A percentile compares a stretch with the other conserved stretches of the same genome.
Conservation (phyloP, 352 stramenopile species). For the Pythium monospermum region DNA sequence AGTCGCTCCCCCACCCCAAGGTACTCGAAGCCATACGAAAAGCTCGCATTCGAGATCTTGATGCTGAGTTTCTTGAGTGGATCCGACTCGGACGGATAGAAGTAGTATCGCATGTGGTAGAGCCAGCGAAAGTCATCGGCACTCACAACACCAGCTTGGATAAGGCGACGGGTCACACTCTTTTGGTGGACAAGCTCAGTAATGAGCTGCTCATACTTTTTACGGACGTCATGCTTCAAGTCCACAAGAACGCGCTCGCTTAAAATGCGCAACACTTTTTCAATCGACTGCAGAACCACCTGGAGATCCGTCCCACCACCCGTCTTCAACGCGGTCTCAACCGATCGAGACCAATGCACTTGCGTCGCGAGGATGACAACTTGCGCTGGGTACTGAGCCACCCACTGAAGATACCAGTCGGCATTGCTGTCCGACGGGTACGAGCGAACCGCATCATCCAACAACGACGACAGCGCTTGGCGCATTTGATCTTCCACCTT, state of each 20-base stretch:
- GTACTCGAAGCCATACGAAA: slow-evolving; percentile 99
- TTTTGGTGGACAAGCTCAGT: slow-evolving; percentile 99
- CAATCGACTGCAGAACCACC: slow-evolving; percentile 52
- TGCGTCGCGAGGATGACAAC: slow-evolving; percentile 98
- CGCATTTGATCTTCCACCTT: slow-evolving; percentile 98
- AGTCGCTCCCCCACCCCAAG: slow-evolving; percentile 98
- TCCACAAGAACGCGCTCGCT: slow-evolving; percentile 95
- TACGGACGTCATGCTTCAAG: slow-evolving; percentile 91
- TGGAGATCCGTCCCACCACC: slow-evolving; percentile 35
- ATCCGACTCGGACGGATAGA: slow-evolving; percentile 73
- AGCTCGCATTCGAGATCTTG: slow-evolving; percentile 97
- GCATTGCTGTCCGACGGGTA: slow-evolving; percentile 71
- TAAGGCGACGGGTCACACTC: slow-evolving; percentile 94
- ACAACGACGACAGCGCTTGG: slow-evolving; percentile 92
- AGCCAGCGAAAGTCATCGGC: slow-evolving; percentile 97
- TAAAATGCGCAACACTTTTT: slow-evolving; percentile 92
- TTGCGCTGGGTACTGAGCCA: slow-evolving; percentile 97
- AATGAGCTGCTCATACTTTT: slow-evolving; percentile 99
- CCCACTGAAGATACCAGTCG: slow-evolving; percentile 94
- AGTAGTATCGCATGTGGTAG: slow-evolving; percentile 99
- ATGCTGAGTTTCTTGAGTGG: slow-evolving; percentile 94
- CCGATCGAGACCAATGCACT: slow-evolving; percentile 95
- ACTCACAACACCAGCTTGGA: slow-evolving; percentile 74
- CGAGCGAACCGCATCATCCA: slow-evolving; percentile 90
- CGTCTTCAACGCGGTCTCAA: slow-evolving; percentile 89